phyloP scores from a whole-genome alignment of 2,329 filamentous ascomycete genomes.

The Hymenotorrendiella dingleyae region DNA sequence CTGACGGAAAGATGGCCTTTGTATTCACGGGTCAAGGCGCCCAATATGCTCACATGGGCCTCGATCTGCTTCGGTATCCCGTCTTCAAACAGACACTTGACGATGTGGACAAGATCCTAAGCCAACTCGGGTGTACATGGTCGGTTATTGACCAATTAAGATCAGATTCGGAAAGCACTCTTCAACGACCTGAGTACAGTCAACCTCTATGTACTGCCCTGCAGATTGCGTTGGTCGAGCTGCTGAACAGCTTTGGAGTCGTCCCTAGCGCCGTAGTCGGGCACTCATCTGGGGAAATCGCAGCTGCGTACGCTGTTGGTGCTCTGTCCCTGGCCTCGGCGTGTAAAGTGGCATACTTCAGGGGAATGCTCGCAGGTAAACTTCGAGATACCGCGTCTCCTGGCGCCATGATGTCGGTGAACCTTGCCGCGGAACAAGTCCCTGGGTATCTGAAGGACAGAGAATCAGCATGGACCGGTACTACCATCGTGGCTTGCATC shows the following conservation, averaged over 20 bases:
- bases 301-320: slow-evolving; percentile 31
- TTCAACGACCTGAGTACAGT: background rate
- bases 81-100: background rate
- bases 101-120: background rate
- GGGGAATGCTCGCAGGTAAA: slow-evolving; percentile 11
- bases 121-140: background rate
- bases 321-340: slow-evolving; percentile 13
- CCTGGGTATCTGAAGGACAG: background rate
- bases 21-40: slow-evolving; percentile 2
- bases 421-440: slow-evolving; percentile 15
- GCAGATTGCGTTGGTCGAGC: slow-evolving; percentile 22
- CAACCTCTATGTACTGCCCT: slow-evolving; percentile 18
- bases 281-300: slow-evolving; percentile 29
- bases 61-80: background rate
- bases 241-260: slow-evolving; percentile 14
- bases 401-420: slow-evolving; percentile 51
- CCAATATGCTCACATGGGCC: slow-evolving; percentile 4
- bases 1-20: background rate
- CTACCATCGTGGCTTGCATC: slow-evolving; percentile 31
- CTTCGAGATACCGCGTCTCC: slow-evolving; percentile 2
- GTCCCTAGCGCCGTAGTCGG: slow-evolving; percentile 20
- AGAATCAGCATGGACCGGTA: slow-evolving; percentile 9
- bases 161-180: background rate
- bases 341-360: slow-evolving; percentile 9
- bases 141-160: background rate